These are phyloP conservation scores for Phoenix dactylifera DNA, from an alignment of 176 grass and related monocot species.

Conservation along the genomic window DNA sequence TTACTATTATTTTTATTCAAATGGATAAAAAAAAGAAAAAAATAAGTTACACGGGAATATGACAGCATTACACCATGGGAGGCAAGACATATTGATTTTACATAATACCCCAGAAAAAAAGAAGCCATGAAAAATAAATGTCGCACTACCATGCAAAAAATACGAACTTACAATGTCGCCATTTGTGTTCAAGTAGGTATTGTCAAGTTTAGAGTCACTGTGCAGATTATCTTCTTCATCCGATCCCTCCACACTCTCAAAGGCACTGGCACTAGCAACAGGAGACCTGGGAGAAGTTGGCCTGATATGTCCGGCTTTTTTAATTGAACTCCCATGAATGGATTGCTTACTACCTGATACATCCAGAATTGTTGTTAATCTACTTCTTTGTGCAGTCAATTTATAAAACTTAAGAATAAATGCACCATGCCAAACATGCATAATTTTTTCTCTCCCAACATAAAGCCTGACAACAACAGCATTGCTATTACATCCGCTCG, in stretches of 20 bases:
- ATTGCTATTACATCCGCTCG: too few species aligned
- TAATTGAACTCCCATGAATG: constrained; percentile 42
- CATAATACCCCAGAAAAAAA: too few species aligned
- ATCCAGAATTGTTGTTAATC: not conserved
- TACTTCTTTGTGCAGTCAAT: too few species aligned
- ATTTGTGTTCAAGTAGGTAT: constrained; percentile 41
- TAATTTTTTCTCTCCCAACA: too few species aligned
- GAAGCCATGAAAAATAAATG: not conserved
- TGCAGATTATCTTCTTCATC: constrained; percentile 63
- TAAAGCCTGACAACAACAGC: too few species aligned
- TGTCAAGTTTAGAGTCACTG: constrained; percentile 40
- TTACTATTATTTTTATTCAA: too few species aligned
- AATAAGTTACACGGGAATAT: too few species aligned
- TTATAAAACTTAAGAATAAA: too few species aligned
- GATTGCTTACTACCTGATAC: constrained; percentile 28
- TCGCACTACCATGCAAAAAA: not conserved
- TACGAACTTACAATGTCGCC: constrained; percentile 50
- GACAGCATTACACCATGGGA: too few species aligned
- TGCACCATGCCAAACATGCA: too few species aligned
- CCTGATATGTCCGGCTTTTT: constrained; percentile 40
- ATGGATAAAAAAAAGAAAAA: too few species aligned
- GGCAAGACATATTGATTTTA: too few species aligned
- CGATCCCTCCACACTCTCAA: constrained; percentile 58
- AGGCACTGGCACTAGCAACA: constrained; percentile 34
- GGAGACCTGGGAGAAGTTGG: constrained; percentile 67